Evolutionary conservation across 2,329 filamentous ascomycete species (phyloP).

Genomic region (Davidsoniella virescens): DNA sequence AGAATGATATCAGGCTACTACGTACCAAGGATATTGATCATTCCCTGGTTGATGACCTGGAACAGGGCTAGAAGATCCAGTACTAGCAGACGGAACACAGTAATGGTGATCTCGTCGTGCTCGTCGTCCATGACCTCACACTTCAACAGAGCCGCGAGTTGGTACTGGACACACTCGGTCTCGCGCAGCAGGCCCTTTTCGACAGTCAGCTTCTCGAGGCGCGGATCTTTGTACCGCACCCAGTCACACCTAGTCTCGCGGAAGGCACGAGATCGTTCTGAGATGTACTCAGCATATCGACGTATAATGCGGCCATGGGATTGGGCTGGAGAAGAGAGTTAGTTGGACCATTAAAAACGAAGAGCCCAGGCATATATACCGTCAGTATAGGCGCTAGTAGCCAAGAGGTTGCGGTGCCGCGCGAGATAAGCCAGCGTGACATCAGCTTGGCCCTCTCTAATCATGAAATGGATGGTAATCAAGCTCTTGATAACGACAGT

Average conservation of each 20-base stretch:
- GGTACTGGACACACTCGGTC: slow-evolving; percentile 77
- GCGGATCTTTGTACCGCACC: slow-evolving; percentile 66
- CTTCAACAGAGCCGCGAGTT: slow-evolving; percentile 70
- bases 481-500: slow-evolving; percentile 98
- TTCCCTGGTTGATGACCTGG: slow-evolving; percentile 88
- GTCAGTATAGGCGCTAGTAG: slow-evolving; percentile 82
- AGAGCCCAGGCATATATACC: slow-evolving; percentile 39
- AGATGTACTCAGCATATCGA: slow-evolving; percentile 76
- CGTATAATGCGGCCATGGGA: slow-evolving; percentile 90
- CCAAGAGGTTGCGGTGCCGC: slow-evolving; percentile 65
- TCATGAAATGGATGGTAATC: slow-evolving; percentile 94
- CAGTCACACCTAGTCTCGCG: slow-evolving; percentile 77
- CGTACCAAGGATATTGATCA: slow-evolving; percentile 89
- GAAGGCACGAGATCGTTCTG: slow-evolving; percentile 66
- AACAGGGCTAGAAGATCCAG: slow-evolving; percentile 81
- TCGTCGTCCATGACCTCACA: slow-evolving; percentile 81
- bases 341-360: not conserved
- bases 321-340: slow-evolving; percentile 44
- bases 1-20: slow-evolving; percentile 2
- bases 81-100: slow-evolving; percentile 80
- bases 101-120: slow-evolving; percentile 91
- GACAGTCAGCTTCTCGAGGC: slow-evolving; percentile 70
- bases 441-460: slow-evolving; percentile 81
- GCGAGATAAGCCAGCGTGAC: slow-evolving; percentile 74
- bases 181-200: slow-evolving; percentile 87